These are phyloP conservation scores for Hortaea werneckii DNA, from an alignment of 2,329 filamentous ascomycete species.

Conservation along the genomic window DNA sequence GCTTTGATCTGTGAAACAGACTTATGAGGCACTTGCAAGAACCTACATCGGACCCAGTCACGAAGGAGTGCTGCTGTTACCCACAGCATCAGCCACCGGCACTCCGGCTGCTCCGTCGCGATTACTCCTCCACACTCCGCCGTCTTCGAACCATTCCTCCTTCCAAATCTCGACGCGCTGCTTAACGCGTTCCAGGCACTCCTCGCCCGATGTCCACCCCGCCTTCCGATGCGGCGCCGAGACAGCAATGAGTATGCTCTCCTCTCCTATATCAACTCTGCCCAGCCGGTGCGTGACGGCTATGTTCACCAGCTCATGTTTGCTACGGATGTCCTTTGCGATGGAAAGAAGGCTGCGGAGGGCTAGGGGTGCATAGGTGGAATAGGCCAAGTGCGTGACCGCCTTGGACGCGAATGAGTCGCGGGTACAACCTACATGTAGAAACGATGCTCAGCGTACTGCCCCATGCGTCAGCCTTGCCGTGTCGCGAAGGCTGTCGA, in stretches of 20 bases:
- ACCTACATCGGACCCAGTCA: no score
- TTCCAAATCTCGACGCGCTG: conserved; percentile 91
- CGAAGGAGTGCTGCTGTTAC: neutral
- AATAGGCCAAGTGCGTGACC: conserved; percentile 68
- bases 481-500: no score
- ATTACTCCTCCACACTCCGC: conserved; percentile 77
- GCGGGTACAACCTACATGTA: conserved; percentile 43
- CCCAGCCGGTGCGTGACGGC: conserved; percentile 79
- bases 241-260: conserved; percentile 84
- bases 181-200: conserved; percentile 81
- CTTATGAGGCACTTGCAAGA: no score
- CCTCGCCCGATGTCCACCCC: conserved; percentile 81
- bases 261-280: conserved; percentile 77
- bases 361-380: conserved; percentile 61
- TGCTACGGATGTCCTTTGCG: conserved; percentile 44
- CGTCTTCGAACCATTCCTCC: conserved; percentile 75
- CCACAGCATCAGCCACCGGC: conserved; percentile 18
- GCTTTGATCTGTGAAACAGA: no score
- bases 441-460: no score
- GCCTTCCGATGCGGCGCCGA: conserved; percentile 72
- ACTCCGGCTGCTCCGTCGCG: conserved; percentile 56
- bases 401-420: conserved; percentile 61
- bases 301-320: conserved; percentile 60
- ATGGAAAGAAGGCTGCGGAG: conserved; percentile 59
- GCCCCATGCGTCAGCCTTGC: neutral